Evolutionary conservation across 805 yeast genomes (phyloP), one percentile per base, ranked within the genome.

Genomic region (Suhomyces kilbournensis): DNA sequence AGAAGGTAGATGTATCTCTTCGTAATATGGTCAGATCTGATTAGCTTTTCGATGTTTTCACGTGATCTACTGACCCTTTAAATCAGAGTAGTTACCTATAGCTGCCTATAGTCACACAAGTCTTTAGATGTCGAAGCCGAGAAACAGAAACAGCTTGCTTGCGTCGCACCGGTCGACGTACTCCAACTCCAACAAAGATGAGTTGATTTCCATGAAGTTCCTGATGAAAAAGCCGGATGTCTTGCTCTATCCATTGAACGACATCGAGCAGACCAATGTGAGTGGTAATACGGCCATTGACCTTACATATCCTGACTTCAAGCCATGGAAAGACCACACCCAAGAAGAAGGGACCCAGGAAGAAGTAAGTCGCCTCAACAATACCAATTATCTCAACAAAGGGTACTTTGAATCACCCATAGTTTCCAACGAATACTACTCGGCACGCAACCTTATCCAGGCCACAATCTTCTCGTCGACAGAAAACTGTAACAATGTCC

Each of bases 331-430:
- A 39, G 90, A 84, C 59, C 75, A 78, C 5, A 62, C 65, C n/a
- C 60, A 61, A 26, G 54, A 69, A 2, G 61, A 63, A 12, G 61
- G 54, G 8, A 47, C 60, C 25, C 56, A 74, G 8, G 73, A 72
- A 9, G 90, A 86, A 53, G 84, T 82, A 57, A 74, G 69, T 3
- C 66, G 82, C 23, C 78, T 85, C 60, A 75, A 78, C 47, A 78
- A 73, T 32, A 75, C 70, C 1, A 57, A 69, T 19, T 70, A 78
- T 61, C 71, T 89, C 43, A 90, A 85, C 57, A 83, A 86, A 60
- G 97, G 97, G 7, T 83, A 78, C 57, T 78, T 77, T 53, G 90
- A 88, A 60, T 70, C 82, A 0, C 85, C 91, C 1, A 66, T 67
- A 20, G 89, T 85, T 1, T 64, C 76, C 35, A 82, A 86, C 62